Evolutionary conservation across 2,329 filamentous ascomycete genomes (phyloP).

Genomic region (Pestalotiopsis sp.): DNA sequence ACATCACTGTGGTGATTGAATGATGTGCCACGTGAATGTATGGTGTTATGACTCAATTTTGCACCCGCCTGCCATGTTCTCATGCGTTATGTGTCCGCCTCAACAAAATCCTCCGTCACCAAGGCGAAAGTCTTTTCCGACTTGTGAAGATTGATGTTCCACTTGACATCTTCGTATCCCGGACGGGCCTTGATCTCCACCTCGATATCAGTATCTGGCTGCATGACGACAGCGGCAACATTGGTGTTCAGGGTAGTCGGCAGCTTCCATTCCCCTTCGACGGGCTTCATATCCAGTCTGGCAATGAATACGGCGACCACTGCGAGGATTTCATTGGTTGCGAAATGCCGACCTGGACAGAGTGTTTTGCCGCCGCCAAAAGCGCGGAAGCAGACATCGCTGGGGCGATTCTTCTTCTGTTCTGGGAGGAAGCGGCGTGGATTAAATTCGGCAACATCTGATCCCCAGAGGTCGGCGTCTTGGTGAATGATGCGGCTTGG

Average conservation of each 20-base stretch:
- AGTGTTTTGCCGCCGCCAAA: conserved; percentile 44
- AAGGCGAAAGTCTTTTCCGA: conserved; percentile 4
- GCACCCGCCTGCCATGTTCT: no score
- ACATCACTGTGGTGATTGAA: no score
- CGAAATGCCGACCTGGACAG: conserved; percentile 42
- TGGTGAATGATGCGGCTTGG: conserved; percentile 45
- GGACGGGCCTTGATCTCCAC: conserved; percentile 23
- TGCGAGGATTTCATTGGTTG: conserved; percentile 39
- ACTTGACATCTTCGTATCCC: conserved; percentile 1
- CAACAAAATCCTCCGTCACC: conserved; percentile 1
- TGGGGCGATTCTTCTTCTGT: conserved; percentile 24
- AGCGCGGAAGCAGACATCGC: conserved; percentile 35
- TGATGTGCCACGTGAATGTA: no score
- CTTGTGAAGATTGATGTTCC: conserved; percentile 11
- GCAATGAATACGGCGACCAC: conserved; percentile 32
- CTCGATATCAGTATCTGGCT: conserved; percentile 26
- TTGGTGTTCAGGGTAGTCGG: conserved; percentile 30
- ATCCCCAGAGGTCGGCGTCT: conserved; percentile 44
- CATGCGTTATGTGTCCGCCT: not conserved
- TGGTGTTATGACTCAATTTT: no score
- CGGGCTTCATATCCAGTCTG: conserved; percentile 28
- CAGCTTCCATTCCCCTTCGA: conserved; percentile 22
- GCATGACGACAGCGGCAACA: conserved; percentile 31
- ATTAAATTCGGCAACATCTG: conserved; percentile 42
- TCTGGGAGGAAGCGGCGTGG: conserved; percentile 40